These are phyloP conservation scores for Globisporangium iwayamae DNA, from an alignment of 352 stramenopile species.

Conservation along the genomic window DNA sequence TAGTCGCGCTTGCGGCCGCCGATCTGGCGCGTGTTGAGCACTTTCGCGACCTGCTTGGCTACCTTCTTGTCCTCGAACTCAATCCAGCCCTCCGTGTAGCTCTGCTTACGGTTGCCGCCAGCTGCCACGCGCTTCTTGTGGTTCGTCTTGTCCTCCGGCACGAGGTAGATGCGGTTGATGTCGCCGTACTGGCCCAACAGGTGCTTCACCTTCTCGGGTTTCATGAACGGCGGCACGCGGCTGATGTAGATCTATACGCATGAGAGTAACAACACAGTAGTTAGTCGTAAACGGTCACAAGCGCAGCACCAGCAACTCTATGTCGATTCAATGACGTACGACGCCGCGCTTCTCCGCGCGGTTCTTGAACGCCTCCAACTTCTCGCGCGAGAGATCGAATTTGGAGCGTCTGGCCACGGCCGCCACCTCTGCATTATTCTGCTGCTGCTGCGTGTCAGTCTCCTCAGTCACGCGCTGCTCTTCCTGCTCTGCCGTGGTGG, in stretches of 20 bases:
- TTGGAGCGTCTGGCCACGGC: slow-evolving; percentile 6
- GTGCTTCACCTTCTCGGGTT: slow-evolving; percentile 93
- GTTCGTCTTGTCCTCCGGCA: slow-evolving; percentile 93
- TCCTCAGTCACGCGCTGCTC: background rate
- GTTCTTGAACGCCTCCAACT: slow-evolving; percentile 54
- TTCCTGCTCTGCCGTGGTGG: background rate
- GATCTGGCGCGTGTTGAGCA: slow-evolving; percentile 93
- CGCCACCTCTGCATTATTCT: background rate
- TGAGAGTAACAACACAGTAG: background rate
- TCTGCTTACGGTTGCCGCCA: slow-evolving; percentile 87
- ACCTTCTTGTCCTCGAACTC: slow-evolving; percentile 98
- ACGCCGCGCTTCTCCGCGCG: slow-evolving; percentile 46
- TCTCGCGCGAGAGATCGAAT: slow-evolving; percentile 22
- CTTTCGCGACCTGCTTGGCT: slow-evolving; percentile 90
- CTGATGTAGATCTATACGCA: slow-evolving; percentile 88
- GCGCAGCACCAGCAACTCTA: background rate
- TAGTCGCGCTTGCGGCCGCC: slow-evolving; percentile 94
- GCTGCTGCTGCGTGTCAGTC: background rate
- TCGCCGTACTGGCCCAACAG: slow-evolving; percentile 91
- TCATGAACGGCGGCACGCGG: slow-evolving; percentile 96
- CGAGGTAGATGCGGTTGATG: slow-evolving; percentile 95
- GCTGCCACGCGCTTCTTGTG: slow-evolving; percentile 88
- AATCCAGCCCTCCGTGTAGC: slow-evolving; percentile 97
- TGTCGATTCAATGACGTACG: slow-evolving; percentile 18
- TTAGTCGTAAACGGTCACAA: background rate